A percentile compares a stretch with the other conserved stretches of the same genome.
Conservation (phyloP, 179 eudicot species). For the Sideroxylon spinosum region DNA sequence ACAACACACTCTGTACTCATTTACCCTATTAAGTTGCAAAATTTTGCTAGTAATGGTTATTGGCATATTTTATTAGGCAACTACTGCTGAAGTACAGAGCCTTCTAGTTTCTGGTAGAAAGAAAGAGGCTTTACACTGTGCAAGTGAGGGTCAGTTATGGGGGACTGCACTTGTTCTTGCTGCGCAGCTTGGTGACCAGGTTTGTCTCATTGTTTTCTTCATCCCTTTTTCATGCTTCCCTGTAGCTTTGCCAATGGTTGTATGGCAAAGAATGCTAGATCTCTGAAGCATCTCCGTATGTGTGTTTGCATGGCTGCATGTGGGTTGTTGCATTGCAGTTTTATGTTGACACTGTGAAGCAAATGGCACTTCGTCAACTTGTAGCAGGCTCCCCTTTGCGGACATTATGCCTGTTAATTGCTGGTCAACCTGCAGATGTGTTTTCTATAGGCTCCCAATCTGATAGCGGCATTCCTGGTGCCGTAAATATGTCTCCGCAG, state of each 20-base stretch:
- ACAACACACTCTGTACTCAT: background rate
- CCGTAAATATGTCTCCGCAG: slow-evolving; percentile 41
- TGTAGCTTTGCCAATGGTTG: background rate
- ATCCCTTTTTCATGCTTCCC: slow-evolving; percentile 4
- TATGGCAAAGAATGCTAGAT: background rate
- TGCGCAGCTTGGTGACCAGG: slow-evolving; percentile 89
- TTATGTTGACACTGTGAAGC: slow-evolving; percentile 78
- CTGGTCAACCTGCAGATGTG: slow-evolving; percentile 81
- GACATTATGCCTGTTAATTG: slow-evolving; percentile 81
- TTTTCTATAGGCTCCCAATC: slow-evolving; percentile 44
- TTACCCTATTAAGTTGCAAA: background rate
- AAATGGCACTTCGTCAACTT: slow-evolving; percentile 75
- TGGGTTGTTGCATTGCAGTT: slow-evolving; percentile 44
- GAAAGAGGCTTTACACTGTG: slow-evolving; percentile 77
- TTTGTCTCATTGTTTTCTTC: slow-evolving; percentile 23
- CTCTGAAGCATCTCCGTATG: background rate
- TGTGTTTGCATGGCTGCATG: background rate
- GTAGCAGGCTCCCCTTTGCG: slow-evolving; percentile 81
- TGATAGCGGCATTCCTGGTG: slow-evolving; percentile 35
- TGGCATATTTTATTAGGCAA: slow-evolving; percentile 10
- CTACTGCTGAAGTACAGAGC: slow-evolving; percentile 62
- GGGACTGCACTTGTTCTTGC: slow-evolving; percentile 84
- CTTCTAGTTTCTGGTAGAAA: slow-evolving; percentile 83
- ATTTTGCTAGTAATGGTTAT: background rate
- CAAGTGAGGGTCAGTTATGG: slow-evolving; percentile 90